Evolutionary conservation across 768 basidiomycete species (phyloP), one percentile per base, ranked within the genome.

Genomic region (Suillus sp.): DNA sequence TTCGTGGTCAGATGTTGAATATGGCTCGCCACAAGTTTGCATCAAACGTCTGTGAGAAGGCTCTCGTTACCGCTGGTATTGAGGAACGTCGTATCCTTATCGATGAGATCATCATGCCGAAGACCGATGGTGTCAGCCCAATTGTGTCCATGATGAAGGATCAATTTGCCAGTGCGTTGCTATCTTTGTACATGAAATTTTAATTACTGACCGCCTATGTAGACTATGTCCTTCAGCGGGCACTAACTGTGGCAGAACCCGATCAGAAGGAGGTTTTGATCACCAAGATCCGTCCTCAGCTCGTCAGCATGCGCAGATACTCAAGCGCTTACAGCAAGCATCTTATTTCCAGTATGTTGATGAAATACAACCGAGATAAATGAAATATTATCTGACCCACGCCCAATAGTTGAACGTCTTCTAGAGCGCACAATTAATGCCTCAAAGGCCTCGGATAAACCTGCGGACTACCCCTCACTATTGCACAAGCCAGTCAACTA

Each of bases 11-110:
- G 69, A 83, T 98, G 74, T 74, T 95, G 48, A 80, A 81, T 65
- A 86, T 96, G 83, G 85, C 93, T 1, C 85, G 88, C 59, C 93
- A 94, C 74, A 96, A 96, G 73, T 96, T 93, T 70, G 95, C 94
- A 6, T 97, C 95, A 6, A 99, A 99, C 70, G 96, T 98, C 22
- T 92, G 91, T 74, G 96, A 96, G 78, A 95, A 94, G 75, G 94
- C 93, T 6, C 82, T 96, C 40, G 74, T 87, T 34, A 86, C 82
- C 38, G 86, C 91, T 1, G 83, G 86, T 60, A 38, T 81, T 0
- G 87, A 89, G 11, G 88, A 83, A 65, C 88, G 93, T 51, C 84
- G 83, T 10, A 73, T 76, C 40, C 78, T 98, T 48, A 86, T 98
- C 63, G 87, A 93, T 32, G 96, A 97, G 75, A 86, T 98, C 62